phyloP scores from a whole-genome alignment of 805 yeast species.

The Priceomyces carsonii region DNA sequence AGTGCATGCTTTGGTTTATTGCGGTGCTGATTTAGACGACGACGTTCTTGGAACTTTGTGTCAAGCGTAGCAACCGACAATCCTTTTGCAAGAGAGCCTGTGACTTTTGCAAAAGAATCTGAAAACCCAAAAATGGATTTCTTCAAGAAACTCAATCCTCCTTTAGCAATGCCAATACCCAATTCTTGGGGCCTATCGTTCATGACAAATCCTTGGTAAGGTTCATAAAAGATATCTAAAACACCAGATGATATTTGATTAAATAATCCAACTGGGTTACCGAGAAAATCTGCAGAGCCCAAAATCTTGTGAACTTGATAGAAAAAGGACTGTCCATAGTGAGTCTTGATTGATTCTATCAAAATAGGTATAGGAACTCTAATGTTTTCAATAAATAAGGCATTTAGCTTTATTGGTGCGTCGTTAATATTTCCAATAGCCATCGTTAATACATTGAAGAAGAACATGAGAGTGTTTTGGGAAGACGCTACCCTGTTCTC shows the following conservation, averaged over 20 bases:
- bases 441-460: slow-evolving; percentile 87
- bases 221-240: slow-evolving; percentile 94
- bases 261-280: slow-evolving; percentile 96
- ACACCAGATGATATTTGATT: slow-evolving; percentile 93
- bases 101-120: slow-evolving; percentile 88
- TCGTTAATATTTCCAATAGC: slow-evolving; percentile 96
- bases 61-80: slow-evolving; percentile 89
- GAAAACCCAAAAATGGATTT: slow-evolving; percentile 94
- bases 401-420: slow-evolving; percentile 89
- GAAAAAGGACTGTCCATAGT: slow-evolving; percentile 88
- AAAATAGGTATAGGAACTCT: slow-evolving; percentile 81
- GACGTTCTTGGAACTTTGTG: slow-evolving; percentile 74
- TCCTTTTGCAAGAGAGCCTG: slow-evolving; percentile 95
- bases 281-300: slow-evolving; percentile 95
- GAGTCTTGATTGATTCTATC: slow-evolving; percentile 69
- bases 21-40: slow-evolving; percentile 71
- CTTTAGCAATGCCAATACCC: slow-evolving; percentile 94
- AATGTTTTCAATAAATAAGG: slow-evolving; percentile 83
- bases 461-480: slow-evolving; percentile 69
- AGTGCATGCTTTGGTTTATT: slow-evolving; percentile 84
- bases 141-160: slow-evolving; percentile 90
- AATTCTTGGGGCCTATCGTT: slow-evolving; percentile 95
- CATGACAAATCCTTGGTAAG: slow-evolving; percentile 92
- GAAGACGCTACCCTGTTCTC: slow-evolving; percentile 56
- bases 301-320: slow-evolving; percentile 89